Conservation (phyloP, 2,329 filamentous ascomycete genomes). For the Apiospora sp. region DNA sequence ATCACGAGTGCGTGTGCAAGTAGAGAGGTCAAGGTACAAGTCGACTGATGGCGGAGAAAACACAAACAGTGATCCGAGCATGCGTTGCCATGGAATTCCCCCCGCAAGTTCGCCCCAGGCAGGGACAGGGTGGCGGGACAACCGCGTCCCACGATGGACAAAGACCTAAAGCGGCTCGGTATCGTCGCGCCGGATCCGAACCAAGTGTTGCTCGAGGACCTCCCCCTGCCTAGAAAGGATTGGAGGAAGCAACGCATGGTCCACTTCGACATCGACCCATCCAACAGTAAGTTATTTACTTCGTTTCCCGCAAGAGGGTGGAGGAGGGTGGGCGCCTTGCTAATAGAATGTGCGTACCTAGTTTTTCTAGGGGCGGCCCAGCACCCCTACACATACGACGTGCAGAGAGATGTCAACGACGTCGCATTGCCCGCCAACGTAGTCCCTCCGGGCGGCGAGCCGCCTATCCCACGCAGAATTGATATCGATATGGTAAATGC, state of each 20-base stretch:
- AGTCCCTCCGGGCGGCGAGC: no score
- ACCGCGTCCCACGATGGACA: not conserved
- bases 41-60: no score
- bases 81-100: no score
- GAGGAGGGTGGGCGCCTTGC: no score
- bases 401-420: no score
- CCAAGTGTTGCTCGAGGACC: not conserved
- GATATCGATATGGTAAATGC: not conserved
- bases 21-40: no score
- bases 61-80: slow-evolving; percentile 6
- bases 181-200: not conserved
- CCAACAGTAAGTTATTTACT: slow-evolving; percentile 12
- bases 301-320: no score
- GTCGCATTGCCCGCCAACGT: no score
- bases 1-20: no score
- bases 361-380: not conserved
- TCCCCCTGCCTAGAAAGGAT: not conserved
- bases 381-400: not conserved
- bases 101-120: not conserved
- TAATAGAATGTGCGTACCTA: not conserved
- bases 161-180: not conserved
- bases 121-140: not conserved
- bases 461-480: no score
- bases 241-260: not conserved
- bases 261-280: not conserved